Conservation (phyloP, 345 rosid species). For the Populus deltoides region DNA sequence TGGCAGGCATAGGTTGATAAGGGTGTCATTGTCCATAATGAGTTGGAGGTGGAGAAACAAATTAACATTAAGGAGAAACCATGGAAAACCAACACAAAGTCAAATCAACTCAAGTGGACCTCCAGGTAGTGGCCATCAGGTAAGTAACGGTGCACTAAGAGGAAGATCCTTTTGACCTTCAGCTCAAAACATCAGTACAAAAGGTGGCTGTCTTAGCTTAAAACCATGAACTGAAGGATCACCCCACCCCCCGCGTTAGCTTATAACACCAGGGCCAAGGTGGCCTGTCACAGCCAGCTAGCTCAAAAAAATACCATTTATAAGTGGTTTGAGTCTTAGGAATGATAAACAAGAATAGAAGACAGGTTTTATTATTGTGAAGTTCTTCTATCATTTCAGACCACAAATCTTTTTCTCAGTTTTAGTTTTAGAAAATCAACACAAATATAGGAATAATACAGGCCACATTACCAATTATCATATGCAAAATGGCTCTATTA, state of each 20-base stretch:
- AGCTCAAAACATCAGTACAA: neutral
- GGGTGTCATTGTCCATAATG: too few relatives aligned
- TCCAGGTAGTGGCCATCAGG: neutral
- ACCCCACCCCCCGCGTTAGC: neutral
- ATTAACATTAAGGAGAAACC: neutral
- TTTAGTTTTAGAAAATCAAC: neutral
- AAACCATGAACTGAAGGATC: neutral
- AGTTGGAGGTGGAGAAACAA: too few relatives aligned
- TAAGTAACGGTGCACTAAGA: neutral
- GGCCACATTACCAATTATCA: too few relatives aligned
- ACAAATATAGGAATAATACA: neutral
- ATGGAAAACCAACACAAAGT: constrained; percentile 1
- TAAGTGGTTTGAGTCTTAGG: neutral
- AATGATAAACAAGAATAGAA: neutral
- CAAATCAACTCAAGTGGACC: neutral
- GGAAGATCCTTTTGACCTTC: neutral
- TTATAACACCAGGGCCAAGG: neutral
- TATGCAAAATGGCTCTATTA: neutral
- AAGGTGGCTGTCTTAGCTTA: neutral
- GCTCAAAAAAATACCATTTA: neutral
- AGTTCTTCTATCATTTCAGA: neutral
- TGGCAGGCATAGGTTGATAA: too few relatives aligned
- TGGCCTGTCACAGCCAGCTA: neutral
- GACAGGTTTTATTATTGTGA: neutral
- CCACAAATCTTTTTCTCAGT: neutral